Conservation (phyloP, 176 grass and related monocot genomes). For the Pontederia paniculata region DNA sequence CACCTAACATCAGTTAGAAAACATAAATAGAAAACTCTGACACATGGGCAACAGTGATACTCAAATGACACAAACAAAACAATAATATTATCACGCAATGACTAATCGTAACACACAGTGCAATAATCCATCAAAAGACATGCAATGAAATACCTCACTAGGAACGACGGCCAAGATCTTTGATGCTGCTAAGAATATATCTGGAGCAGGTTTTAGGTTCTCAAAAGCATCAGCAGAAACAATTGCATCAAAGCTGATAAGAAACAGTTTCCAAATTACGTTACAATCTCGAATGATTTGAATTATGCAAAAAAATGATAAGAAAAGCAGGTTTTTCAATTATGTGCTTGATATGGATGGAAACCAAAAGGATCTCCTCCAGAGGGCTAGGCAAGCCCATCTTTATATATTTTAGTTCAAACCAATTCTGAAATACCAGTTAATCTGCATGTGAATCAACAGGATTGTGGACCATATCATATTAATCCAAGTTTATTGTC, state of each 20-base stretch:
- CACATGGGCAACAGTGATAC: no score
- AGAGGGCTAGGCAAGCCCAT: no score
- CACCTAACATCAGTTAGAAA: no score
- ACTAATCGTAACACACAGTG: not conserved
- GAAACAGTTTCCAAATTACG: slow-evolving; percentile 17
- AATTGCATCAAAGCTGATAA: slow-evolving; percentile 87
- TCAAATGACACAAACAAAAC: no score
- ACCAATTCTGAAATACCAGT: no score
- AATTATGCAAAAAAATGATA: not conserved
- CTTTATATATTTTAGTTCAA: no score
- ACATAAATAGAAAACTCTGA: no score
- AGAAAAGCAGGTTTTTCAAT: not conserved
- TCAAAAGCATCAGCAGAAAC: slow-evolving; percentile 92
- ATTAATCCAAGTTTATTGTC: no score
- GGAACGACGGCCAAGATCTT: slow-evolving; percentile 45
- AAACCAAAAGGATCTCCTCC: not conserved
- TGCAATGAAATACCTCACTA: slow-evolving; percentile 50
- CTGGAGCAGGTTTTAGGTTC: slow-evolving; percentile 91
- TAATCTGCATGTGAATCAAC: no score
- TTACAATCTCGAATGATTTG: not conserved
- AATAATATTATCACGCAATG: no score
- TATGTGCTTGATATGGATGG: no score
- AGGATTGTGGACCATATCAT: no score
- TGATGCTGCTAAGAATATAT: slow-evolving; percentile 93
- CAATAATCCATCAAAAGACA: slow-evolving; percentile 4